Conservation (phyloP, 306 rosid species). For the Quercus wislizeni region DNA sequence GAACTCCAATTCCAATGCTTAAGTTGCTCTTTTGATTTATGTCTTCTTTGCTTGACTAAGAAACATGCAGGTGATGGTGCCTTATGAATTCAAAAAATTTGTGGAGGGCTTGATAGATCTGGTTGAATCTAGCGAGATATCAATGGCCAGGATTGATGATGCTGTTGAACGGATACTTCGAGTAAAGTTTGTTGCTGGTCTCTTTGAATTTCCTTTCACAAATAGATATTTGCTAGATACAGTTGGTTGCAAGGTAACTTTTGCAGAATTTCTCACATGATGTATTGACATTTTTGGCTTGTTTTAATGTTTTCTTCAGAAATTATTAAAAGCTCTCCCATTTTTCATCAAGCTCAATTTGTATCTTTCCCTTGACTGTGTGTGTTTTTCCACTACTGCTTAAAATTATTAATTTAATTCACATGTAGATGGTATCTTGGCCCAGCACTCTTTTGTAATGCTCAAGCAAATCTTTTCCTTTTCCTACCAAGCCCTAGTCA, state of each 20-base stretch:
- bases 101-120: constrained; percentile 29
- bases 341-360: constrained; percentile 11
- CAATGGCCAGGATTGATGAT: constrained; percentile 46
- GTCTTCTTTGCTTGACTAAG: constrained; percentile 3
- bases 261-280: not conserved
- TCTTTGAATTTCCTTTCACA: constrained; percentile 43
- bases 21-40: not conserved
- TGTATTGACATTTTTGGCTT: constrained; percentile 1
- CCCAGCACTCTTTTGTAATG: too few relatives aligned
- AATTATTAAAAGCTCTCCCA: not conserved
- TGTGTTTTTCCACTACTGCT: too few relatives aligned
- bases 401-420: too few relatives aligned
- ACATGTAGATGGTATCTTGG: too few relatives aligned
- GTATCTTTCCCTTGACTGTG: not conserved
- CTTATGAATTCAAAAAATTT: constrained; percentile 31
- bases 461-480: too few relatives aligned
- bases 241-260: constrained; percentile 56
- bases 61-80: constrained; percentile 53
- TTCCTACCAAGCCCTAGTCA: too few relatives aligned
- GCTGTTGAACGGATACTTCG: constrained; percentile 54
- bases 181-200: constrained; percentile 54
- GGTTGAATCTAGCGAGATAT: constrained; percentile 36
- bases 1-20: constrained; percentile 17
- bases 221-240: constrained; percentile 41
- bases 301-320: constrained; percentile 1